phyloP scores from a whole-genome alignment of 495 filamentous ascomycete species.

The Penicillium salamii region DNA sequence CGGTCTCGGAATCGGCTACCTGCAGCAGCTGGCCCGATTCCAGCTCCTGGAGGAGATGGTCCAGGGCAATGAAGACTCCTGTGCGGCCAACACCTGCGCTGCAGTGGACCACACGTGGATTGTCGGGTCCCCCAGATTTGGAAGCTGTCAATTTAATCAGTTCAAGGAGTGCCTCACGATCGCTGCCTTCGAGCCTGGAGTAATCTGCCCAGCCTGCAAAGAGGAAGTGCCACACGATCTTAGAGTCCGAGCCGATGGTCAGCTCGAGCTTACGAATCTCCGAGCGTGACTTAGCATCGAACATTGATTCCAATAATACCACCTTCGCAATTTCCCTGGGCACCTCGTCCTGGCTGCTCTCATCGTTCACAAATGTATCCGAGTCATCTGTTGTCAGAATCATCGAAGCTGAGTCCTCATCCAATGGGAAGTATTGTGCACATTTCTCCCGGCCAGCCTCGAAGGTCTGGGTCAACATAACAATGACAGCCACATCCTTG shows the following conservation, averaged over 20 bases:
- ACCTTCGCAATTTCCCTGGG: slow-evolving; percentile 37
- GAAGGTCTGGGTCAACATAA: slow-evolving; percentile 93
- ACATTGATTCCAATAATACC: slow-evolving; percentile 44
- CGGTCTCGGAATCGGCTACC: slow-evolving; percentile 37
- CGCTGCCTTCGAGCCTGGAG: slow-evolving; percentile 75
- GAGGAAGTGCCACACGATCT: slow-evolving; percentile 81
- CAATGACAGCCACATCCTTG: slow-evolving; percentile 73
- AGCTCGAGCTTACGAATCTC: slow-evolving; percentile 56
- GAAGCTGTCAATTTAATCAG: slow-evolving; percentile 72
- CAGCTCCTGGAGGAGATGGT: slow-evolving; percentile 81
- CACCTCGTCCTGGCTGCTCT: slow-evolving; percentile 14
- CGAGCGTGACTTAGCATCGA: slow-evolving; percentile 47
- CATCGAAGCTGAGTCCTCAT: slow-evolving; percentile 55
- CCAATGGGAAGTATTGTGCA: slow-evolving; percentile 80
- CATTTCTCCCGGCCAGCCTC: slow-evolving; percentile 86
- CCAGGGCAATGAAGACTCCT: slow-evolving; percentile 93
- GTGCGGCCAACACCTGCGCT: slow-evolving; percentile 91
- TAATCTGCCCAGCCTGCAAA: slow-evolving; percentile 96
- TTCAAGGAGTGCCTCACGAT: slow-evolving; percentile 73
- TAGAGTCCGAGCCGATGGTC: slow-evolving; percentile 56
- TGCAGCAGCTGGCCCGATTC: slow-evolving; percentile 65
- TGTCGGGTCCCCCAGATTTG: slow-evolving; percentile 58
- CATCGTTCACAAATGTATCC: slow-evolving; percentile 28
- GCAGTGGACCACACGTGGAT: slow-evolving; percentile 89
- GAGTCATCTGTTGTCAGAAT: slow-evolving; percentile 52